A percentile compares a stretch with the other conserved stretches of the same genome.
These are phyloP conservation scores for Botrytis medusae DNA, from an alignment of 2,329 filamentous ascomycete species.

Conservation along the genomic window DNA sequence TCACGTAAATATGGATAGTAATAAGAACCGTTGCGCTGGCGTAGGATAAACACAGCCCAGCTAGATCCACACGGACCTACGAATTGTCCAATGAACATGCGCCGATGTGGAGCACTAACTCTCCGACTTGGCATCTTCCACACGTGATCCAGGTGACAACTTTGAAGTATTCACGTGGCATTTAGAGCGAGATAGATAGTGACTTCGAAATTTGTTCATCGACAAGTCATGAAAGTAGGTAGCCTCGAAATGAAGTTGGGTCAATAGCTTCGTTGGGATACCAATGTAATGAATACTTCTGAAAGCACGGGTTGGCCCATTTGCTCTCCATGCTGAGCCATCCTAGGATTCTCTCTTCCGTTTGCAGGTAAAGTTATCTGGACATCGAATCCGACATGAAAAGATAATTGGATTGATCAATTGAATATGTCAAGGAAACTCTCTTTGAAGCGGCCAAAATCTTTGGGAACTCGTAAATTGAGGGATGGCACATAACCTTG, in stretches of 20 bases:
- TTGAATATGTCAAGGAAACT: too few relatives aligned
- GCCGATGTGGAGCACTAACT: background rate
- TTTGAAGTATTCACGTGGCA: background rate
- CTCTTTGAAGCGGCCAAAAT: background rate
- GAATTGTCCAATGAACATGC: background rate
- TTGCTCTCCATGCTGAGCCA: background rate
- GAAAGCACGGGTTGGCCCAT: background rate
- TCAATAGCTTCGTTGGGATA: background rate
- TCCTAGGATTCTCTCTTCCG: background rate
- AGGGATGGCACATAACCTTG: background rate
- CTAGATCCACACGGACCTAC: background rate
- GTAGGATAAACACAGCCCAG: background rate
- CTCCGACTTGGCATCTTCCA: background rate
- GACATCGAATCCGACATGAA: background rate
- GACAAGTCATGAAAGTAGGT: background rate
- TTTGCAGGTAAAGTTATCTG: background rate
- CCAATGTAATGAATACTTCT: background rate
- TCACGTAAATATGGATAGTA: background rate
- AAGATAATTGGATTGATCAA: rapidly evolving
- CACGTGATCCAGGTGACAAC: background rate
- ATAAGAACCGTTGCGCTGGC: background rate
- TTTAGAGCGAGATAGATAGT: background rate
- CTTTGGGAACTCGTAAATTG: background rate
- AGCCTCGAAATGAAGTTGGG: background rate
- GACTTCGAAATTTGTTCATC: background rate